A percentile compares a stretch with the other conserved stretches of the same genome.
phyloP scores from a whole-genome alignment of 2,329 filamentous ascomycete genomes.

The Exophiala aquamarina region DNA sequence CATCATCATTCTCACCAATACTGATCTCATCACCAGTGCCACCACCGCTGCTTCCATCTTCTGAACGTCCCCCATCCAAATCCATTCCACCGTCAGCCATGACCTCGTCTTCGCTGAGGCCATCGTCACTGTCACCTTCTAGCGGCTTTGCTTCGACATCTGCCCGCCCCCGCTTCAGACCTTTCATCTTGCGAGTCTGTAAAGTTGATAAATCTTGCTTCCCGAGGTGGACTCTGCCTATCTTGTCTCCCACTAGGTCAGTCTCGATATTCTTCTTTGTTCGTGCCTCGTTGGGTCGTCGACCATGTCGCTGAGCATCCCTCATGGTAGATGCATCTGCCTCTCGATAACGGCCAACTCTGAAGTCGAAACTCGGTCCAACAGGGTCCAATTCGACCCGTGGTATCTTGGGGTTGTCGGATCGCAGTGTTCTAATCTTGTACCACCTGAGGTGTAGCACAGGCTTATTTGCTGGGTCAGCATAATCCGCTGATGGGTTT shows the following conservation, averaged over 20 bases:
- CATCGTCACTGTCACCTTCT: conserved; percentile 22
- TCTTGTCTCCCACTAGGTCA: conserved; percentile 91
- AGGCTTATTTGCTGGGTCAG: conserved; percentile 39
- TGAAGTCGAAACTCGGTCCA: conserved; percentile 89
- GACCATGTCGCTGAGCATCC: conserved; percentile 85
- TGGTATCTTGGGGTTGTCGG: conserved; percentile 75
- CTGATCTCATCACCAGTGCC: conserved; percentile 27
- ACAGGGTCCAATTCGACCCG: conserved; percentile 94
- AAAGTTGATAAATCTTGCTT: conserved; percentile 83
- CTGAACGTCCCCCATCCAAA: conserved; percentile 41
- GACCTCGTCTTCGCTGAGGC: conserved; percentile 26
- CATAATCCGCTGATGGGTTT: conserved; percentile 28
- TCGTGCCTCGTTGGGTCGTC: conserved; percentile 56
- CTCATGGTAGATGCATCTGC: conserved; percentile 79
- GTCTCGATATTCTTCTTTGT: conserved; percentile 97
- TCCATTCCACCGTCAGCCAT: conserved; percentile 28
- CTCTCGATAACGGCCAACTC: conserved; percentile 75
- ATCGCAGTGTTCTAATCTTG: conserved; percentile 80
- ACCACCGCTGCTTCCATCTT: conserved; percentile 17
- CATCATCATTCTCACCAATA: conserved; percentile 27
- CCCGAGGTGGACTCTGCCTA: conserved; percentile 86
- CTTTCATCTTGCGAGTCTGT: conserved; percentile 99
- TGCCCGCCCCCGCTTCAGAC: conserved; percentile 78
- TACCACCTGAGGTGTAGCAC: conserved; percentile 73
- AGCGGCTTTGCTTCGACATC: conserved; percentile 52